phyloP scores from a whole-genome alignment of 345 rosid genomes.

The Syzygium aqueum region DNA sequence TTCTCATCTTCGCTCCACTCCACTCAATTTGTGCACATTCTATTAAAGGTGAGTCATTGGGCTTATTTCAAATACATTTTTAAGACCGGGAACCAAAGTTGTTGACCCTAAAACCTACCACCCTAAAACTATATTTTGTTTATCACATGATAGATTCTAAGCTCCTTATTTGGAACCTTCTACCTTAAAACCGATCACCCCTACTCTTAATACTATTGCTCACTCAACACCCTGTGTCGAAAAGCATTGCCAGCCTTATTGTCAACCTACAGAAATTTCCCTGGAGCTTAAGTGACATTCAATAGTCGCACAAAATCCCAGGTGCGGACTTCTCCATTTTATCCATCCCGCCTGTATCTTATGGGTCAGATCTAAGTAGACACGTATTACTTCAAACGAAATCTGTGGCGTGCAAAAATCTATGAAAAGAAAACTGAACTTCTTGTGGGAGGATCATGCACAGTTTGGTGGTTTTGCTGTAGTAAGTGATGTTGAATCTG shows the following conservation, averaged over 20 bases:
- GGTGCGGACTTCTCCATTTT: background rate
- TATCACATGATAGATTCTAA: fast-evolving
- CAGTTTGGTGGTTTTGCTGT: too few species aligned
- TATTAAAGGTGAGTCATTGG: too few species aligned
- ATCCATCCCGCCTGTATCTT: background rate
- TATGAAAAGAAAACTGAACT: background rate
- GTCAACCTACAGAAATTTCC: background rate
- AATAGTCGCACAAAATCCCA: background rate
- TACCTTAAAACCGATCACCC: too few species aligned
- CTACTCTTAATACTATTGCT: background rate
- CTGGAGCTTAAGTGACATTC: background rate
- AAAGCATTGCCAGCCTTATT: background rate
- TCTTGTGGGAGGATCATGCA: background rate
- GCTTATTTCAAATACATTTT: too few species aligned
- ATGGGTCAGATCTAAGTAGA: background rate
- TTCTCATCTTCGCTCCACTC: background rate
- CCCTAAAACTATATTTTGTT: background rate
- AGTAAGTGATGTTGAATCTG: background rate
- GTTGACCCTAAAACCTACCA: too few species aligned
- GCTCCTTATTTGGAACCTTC: too few species aligned
- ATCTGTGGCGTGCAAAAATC: background rate
- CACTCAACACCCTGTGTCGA: background rate
- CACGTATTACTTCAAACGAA: background rate
- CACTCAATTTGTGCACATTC: too few species aligned
- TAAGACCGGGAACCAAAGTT: too few species aligned